A percentile compares a stretch with the other conserved stretches of the same genome.
Conservation (phyloP, 1,139 yeast species). For the Chernovozyma sophiae-reginae region DNA sequence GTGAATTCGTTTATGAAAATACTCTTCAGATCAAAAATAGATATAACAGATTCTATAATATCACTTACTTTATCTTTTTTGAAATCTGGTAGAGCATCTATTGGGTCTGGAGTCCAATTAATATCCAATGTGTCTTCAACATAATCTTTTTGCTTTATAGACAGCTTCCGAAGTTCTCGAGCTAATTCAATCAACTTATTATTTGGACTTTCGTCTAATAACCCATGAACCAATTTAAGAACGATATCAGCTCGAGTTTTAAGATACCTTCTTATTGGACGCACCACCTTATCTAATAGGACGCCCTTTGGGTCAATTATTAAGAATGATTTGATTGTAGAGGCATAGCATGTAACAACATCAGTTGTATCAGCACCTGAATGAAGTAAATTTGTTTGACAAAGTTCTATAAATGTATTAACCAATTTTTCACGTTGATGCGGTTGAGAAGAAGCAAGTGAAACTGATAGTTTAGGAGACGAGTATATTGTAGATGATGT, state of each 20-base stretch:
- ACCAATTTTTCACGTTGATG: constrained; percentile 53
- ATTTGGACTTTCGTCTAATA: constrained; percentile 45
- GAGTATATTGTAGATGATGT: constrained; percentile 13
- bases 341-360: constrained; percentile 64
- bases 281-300: constrained; percentile 66
- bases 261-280: constrained; percentile 67
- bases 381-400: constrained; percentile 56
- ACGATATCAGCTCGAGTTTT: constrained; percentile 74
- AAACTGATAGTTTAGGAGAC: constrained; percentile 16
- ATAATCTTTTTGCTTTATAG: constrained; percentile 6
- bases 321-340: constrained; percentile 68
- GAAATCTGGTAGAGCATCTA: constrained; percentile 89
- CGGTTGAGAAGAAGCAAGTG: constrained; percentile 20
- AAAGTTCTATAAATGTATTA: constrained; percentile 46
- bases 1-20: constrained; percentile 70
- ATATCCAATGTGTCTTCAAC: constrained; percentile 40
- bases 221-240: constrained; percentile 63
- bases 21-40: constrained; percentile 78
- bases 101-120: constrained; percentile 85
- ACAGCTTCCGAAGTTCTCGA: constrained; percentile 40
- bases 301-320: constrained; percentile 88
- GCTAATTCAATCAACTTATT: constrained; percentile 50
- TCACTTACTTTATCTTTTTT: constrained; percentile 61
- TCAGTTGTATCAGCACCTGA: constrained; percentile 82
- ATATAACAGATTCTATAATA: constrained; percentile 65